Conservation (phyloP, 75 land plant genomes). For the Selaginella tamariscina region DNA sequence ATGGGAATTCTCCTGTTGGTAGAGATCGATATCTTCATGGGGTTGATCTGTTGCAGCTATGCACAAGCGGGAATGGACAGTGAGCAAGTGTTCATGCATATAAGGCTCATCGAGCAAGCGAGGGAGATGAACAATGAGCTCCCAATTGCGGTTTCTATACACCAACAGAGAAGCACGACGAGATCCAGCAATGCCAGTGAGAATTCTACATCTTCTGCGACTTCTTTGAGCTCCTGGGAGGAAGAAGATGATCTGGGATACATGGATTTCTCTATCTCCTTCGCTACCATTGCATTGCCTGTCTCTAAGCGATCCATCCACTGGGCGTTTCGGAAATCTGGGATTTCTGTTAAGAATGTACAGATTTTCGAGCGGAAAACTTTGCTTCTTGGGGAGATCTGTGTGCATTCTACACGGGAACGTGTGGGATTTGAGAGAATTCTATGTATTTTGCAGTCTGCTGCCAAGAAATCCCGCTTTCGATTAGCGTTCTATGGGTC, state of each 20-base stretch:
- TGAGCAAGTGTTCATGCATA: constrained; percentile 61
- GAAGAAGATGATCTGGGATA: constrained; percentile 15
- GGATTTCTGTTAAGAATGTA: constrained; percentile 48
- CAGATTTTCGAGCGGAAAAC: constrained; percentile 67
- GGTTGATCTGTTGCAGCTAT: constrained; percentile 34
- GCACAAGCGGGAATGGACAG: constrained; percentile 65
- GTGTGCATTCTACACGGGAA: constrained; percentile 37
- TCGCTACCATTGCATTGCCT: constrained; percentile 37
- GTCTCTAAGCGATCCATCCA: constrained; percentile 53
- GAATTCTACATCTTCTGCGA: constrained; percentile 7
- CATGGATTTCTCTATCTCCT: constrained; percentile 40
- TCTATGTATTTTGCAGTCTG: constrained; percentile 35
- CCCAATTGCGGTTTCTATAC: constrained; percentile 11
- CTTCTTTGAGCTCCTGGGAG: constrained; percentile 8
- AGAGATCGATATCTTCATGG: not conserved
- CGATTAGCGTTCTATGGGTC: constrained; percentile 63
- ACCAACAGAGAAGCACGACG: not conserved
- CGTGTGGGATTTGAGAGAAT: constrained; percentile 30
- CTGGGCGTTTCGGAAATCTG: constrained; percentile 35
- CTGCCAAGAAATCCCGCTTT: constrained; percentile 34
- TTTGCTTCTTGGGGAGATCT: constrained; percentile 35
- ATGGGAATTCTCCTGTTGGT: not conserved
- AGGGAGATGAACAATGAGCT: constrained; percentile 40
- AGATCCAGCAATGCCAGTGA: constrained; percentile 16
- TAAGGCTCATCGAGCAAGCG: constrained; percentile 45